Evolutionary conservation across 805 yeast genomes (phyloP).

Genomic region (Saturnispora galanensis): DNA sequence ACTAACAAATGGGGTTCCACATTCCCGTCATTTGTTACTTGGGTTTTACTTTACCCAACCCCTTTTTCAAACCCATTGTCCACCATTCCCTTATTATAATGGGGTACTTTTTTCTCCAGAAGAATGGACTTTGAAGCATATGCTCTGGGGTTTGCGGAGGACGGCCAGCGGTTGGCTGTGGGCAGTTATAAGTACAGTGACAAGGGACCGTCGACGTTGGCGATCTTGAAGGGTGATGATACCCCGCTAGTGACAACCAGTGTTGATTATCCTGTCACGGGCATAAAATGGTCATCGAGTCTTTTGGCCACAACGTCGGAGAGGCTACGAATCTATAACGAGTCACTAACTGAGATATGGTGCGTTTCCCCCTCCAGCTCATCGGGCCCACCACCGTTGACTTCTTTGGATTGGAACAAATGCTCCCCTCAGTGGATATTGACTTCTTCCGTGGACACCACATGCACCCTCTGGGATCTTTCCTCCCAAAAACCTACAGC

Average conservation of each 20-base stretch:
- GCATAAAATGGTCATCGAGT: slow-evolving; percentile 63
- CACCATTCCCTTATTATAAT: too few species aligned
- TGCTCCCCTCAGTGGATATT: slow-evolving; percentile 61
- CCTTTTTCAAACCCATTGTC: too few species aligned
- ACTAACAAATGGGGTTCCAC: too few species aligned
- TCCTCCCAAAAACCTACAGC: slow-evolving; percentile 52
- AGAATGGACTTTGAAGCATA: slow-evolving; percentile 4
- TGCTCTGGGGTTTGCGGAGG: slow-evolving; percentile 1
- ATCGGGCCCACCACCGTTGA: slow-evolving; percentile 58
- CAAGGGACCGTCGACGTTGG: background rate
- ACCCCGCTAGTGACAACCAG: slow-evolving; percentile 35
- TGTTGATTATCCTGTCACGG: slow-evolving; percentile 61
- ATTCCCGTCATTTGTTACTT: too few species aligned
- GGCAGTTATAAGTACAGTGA: slow-evolving; percentile 3
- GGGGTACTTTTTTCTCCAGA: background rate
- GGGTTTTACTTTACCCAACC: background rate
- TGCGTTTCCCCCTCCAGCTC: slow-evolving; percentile 1
- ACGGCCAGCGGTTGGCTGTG: slow-evolving; percentile 3
- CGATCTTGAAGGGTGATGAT: slow-evolving; percentile 30
- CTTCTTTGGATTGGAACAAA: slow-evolving; percentile 89
- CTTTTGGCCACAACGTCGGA: slow-evolving; percentile 62
- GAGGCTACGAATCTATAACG: slow-evolving; percentile 45
- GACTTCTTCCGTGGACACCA: slow-evolving; percentile 87
- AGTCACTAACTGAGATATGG: slow-evolving; percentile 10
- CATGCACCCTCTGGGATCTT: slow-evolving; percentile 95